Base-by-base conservation (phyloP, 352 stramenopile species). In the Globisporangium barbulae region DNA sequence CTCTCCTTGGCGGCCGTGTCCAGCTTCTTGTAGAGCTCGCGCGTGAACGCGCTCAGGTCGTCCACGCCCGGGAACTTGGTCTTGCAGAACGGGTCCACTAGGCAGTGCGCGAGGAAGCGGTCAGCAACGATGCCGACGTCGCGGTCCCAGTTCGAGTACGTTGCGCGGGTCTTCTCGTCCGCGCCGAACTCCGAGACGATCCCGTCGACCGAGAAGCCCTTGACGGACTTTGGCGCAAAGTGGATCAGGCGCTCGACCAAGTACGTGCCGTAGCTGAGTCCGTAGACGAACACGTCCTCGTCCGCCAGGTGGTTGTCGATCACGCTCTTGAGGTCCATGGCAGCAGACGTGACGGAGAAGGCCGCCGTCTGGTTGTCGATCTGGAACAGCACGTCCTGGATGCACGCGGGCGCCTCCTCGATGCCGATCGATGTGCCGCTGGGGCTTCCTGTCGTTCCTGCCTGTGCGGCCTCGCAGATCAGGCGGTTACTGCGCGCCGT, bases 141-240 rank as follows among this genome's bases (percentile, higher is more conserved):
- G 47, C 85, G 68, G 64, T 93, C 83, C 83, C 83, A 93, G 57
- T 91, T 90, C 15, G 85, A 91, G 59, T 91, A 91, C 48, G 83
- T 92, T 25, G 80, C 85, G 1, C 83, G 66, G 25, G 76, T 73
- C 48, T 88, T 78, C 21, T 81, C 71, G 2, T 79, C 78, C 19
- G 65, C 64, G 17, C 79, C 79, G 28, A 66, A 67, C 60, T 91
- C 80, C 6, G 83, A 89, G 3, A 91, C 74, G 68, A 89, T 86
- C 25, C 83, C 83, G 62, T 91, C 83, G 22, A 91, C 65, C 1
- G 75, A 67, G 47, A 86, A 90, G 1, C 75, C 80, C 25, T 71
- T 77, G 31, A 89, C 67, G 35, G 67, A 70, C 4, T 65, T n/a
- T 5, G 79, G 76, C 1, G 76, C 65, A 30, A 89, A 74, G 56